Conservation (phyloP, 176 grass and related monocot species). For the Aegilops tauschii region DNA sequence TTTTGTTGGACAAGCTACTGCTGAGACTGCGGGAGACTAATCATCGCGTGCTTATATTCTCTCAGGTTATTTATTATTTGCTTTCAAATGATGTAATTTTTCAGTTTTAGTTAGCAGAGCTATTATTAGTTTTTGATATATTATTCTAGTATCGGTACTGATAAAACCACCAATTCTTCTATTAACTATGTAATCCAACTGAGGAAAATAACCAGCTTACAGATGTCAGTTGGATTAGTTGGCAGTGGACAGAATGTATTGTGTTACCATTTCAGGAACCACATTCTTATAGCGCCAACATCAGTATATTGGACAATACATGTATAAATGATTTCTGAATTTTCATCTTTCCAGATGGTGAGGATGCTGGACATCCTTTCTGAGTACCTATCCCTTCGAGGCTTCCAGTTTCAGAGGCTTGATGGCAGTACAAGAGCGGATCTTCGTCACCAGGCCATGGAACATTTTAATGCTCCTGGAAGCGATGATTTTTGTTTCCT, state of each 20-base stretch:
- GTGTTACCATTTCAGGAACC: background rate
- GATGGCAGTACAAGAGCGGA: slow-evolving; percentile 98
- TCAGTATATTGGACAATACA: background rate
- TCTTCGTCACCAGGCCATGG: slow-evolving; percentile 98
- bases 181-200: background rate
- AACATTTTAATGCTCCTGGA: slow-evolving; percentile 98
- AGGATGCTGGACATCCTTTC: slow-evolving; percentile 99
- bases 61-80: slow-evolving; percentile 58
- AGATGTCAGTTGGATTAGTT: background rate
- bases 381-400: slow-evolving; percentile 88
- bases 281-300: background rate
- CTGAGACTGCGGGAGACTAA: slow-evolving; percentile 90
- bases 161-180: background rate
- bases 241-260: background rate
- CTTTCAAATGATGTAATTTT: background rate
- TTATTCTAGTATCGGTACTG: background rate
- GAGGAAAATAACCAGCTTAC: background rate
- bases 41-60: slow-evolving; percentile 97
- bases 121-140: slow-evolving; percentile 3
- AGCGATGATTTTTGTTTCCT: slow-evolving; percentile 99
- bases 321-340: background rate
- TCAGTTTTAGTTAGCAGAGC: background rate
- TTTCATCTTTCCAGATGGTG: slow-evolving; percentile 79
- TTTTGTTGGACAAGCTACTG: slow-evolving; percentile 90
- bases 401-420: slow-evolving; percentile 98